These are phyloP conservation scores for Jackrogersella minutella DNA, from an alignment of 495 filamentous ascomycete species.

Conservation along the genomic window DNA sequence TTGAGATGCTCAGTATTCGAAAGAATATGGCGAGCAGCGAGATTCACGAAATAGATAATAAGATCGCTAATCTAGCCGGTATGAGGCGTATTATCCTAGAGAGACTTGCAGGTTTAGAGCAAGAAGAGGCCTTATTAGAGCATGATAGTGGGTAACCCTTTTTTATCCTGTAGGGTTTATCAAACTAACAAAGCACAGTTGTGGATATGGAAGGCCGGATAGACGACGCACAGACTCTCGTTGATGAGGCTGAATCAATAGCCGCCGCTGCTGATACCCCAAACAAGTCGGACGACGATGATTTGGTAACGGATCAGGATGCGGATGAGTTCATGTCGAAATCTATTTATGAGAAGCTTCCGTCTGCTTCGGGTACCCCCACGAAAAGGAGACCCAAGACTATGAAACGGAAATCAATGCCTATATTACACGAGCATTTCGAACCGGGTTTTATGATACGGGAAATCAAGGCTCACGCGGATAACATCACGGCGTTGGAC, in stretches of 20 bases:
- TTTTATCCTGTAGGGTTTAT: conserved; percentile 15
- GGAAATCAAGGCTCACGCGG: conserved; percentile 86
- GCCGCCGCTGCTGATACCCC: conserved; percentile 58
- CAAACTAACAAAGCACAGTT: conserved; percentile 59
- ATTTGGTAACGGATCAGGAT: conserved; percentile 59
- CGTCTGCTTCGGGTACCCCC: conserved; percentile 63
- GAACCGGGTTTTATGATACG: conserved; percentile 88
- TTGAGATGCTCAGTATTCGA: conserved; percentile 90
- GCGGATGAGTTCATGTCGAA: conserved; percentile 91
- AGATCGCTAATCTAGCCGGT: conserved; percentile 89
- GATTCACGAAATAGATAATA: conserved; percentile 95
- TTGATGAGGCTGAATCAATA: conserved; percentile 71
- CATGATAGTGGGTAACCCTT: conserved; percentile 71
- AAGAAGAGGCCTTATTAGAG: conserved; percentile 90
- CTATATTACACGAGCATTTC: conserved; percentile 94
- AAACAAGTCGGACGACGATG: conserved; percentile 63
- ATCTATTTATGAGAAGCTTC: conserved; percentile 93
- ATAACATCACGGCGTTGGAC: conserved; percentile 89
- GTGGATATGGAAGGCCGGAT: conserved; percentile 84
- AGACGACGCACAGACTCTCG: conserved; percentile 81
- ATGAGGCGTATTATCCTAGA: conserved; percentile 96
- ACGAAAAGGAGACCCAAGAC: conserved; percentile 69
- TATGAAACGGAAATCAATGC: conserved; percentile 80
- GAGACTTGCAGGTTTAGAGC: conserved; percentile 85
- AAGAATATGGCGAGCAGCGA: conserved; percentile 98